Evolutionary conservation across 2,329 filamentous ascomycete species (phyloP).

Genomic region (Thielaviopsis punctulata): DNA sequence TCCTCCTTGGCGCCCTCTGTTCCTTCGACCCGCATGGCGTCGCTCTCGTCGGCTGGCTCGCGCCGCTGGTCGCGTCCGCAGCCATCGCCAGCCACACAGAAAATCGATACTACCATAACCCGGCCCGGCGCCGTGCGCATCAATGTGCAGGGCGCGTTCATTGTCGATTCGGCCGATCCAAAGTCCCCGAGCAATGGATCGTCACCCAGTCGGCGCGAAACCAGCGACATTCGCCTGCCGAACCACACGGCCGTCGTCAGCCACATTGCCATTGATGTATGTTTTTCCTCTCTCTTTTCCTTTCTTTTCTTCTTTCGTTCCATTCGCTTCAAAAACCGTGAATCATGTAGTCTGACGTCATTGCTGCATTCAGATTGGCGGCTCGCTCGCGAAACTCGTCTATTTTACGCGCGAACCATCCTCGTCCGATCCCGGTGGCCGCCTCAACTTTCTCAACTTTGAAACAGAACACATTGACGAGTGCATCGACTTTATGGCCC

Average conservation of each 20-base stretch:
- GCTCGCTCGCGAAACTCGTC: slow-evolving; percentile 87
- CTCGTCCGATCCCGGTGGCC: slow-evolving; percentile 64
- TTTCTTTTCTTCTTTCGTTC: not conserved
- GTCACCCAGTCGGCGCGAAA: slow-evolving; percentile 41
- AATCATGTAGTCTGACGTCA: slow-evolving; percentile 11
- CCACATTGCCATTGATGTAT: slow-evolving; percentile 89
- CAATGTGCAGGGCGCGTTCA: slow-evolving; percentile 92
- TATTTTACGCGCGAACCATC: slow-evolving; percentile 86
- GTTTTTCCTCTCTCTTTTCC: slow-evolving; percentile 20
- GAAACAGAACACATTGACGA: slow-evolving; percentile 90
- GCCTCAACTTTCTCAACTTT: slow-evolving; percentile 88
- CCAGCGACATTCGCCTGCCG: slow-evolving; percentile 85
- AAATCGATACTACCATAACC: slow-evolving; percentile 43
- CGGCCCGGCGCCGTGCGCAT: slow-evolving; percentile 66
- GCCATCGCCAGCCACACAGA: slow-evolving; percentile 24
- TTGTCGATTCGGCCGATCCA: slow-evolving; percentile 62
- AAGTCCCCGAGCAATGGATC: slow-evolving; percentile 29
- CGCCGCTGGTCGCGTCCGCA: slow-evolving; percentile 7
- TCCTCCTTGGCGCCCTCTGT: not conserved
- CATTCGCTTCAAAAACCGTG: not conserved
- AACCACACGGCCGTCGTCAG: slow-evolving; percentile 91
- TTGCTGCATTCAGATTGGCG: slow-evolving; percentile 53
- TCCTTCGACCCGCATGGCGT: not conserved
- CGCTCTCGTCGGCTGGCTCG: not conserved
- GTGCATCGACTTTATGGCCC: slow-evolving; percentile 80